Conservation (phyloP, 192 early-diverging fungal genomes). For the Helicostylum pulchrum region DNA sequence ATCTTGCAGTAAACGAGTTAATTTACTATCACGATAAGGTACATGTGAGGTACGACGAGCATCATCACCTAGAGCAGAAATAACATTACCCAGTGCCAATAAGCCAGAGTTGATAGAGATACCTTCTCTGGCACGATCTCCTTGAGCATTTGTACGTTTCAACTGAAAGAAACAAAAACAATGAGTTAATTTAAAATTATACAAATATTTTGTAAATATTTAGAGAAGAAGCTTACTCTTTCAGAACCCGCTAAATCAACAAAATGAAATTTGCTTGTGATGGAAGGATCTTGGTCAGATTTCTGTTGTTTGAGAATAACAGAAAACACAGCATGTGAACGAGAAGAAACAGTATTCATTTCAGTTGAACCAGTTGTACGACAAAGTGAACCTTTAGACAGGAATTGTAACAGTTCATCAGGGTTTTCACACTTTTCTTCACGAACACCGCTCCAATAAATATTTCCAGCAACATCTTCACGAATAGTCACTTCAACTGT, state of each 20-base stretch:
- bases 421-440: constrained; percentile 70
- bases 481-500: constrained; percentile 49
- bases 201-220: neutral
- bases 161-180: constrained; percentile 39
- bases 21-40: constrained; percentile 95
- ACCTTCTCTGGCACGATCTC: constrained; percentile 93
- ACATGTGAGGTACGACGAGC: constrained; percentile 66
- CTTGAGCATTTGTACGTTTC: constrained; percentile 87
- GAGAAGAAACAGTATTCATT: constrained; percentile 91
- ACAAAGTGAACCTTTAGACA: constrained; percentile 50
- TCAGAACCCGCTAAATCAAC: constrained; percentile 98
- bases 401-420: constrained; percentile 54
- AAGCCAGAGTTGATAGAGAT: constrained; percentile 97
- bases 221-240: constrained; percentile 40
- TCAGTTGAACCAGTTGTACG: constrained; percentile 86
- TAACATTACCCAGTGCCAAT: constrained; percentile 95
- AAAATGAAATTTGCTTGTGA: constrained; percentile 88
- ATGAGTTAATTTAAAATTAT: neutral
- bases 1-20: constrained; percentile 97
- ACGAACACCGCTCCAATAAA: constrained; percentile 79
- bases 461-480: constrained; percentile 84
- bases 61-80: constrained; percentile 88
- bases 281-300: constrained; percentile 31
- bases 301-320: constrained; percentile 79
- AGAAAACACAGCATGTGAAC: constrained; percentile 95